These are phyloP conservation scores for Aspergillus floridensis DNA, from an alignment of 2,329 filamentous ascomycete species.

Conservation along the genomic window DNA sequence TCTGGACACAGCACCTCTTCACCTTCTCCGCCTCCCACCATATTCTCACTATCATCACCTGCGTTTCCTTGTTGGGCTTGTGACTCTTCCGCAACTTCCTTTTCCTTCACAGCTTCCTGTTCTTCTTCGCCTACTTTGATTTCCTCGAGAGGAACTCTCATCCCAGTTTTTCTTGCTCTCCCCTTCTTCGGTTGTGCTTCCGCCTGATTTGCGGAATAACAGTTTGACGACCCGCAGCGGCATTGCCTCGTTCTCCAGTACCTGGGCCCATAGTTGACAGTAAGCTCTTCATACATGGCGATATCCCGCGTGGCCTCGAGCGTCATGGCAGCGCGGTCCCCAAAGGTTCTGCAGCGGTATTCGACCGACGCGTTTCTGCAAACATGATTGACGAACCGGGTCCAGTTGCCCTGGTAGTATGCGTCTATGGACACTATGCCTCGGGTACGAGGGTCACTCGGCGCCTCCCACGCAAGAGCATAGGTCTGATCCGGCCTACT, in stretches of 20 bases:
- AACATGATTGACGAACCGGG: conserved; percentile 38
- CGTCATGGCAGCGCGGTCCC: conserved; percentile 19
- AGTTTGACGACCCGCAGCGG: conserved; percentile 11
- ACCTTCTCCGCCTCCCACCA: not conserved
- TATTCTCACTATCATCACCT: no score
- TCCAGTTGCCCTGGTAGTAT: conserved; percentile 31
- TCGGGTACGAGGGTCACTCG: not conserved
- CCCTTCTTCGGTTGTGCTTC: not conserved
- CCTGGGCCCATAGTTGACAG: conserved; percentile 29
- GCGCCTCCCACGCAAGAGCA: conserved; percentile 12
- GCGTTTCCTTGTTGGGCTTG: no score
- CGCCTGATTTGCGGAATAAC: not conserved
- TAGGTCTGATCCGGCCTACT: conserved; percentile 18
- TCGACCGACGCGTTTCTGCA: conserved; percentile 25
- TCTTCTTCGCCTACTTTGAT: not conserved
- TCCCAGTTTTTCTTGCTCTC: not conserved
- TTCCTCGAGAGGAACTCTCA: no score
- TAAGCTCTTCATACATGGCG: conserved; percentile 33
- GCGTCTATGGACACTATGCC: conserved; percentile 15
- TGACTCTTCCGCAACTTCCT: not conserved
- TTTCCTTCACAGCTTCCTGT: not conserved
- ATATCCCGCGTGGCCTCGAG: conserved; percentile 28
- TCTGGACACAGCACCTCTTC: not conserved
- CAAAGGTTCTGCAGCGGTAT: conserved; percentile 21
- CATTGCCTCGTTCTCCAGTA: conserved; percentile 27